phyloP scores from a whole-genome alignment of 1,284 basidiomycete genomes.

The Volvariella volvacea region DNA sequence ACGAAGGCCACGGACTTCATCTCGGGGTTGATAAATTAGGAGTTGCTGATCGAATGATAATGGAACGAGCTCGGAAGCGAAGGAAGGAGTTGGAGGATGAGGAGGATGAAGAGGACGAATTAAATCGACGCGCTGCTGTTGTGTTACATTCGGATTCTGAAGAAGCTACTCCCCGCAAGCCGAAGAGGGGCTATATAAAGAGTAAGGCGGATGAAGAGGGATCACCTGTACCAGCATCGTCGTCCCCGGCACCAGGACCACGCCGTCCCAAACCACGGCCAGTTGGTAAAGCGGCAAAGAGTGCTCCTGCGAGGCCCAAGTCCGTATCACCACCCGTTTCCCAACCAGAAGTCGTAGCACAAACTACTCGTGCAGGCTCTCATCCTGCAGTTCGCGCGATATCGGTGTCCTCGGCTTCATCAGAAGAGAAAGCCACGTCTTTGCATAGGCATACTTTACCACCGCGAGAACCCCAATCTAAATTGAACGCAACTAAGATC shows the following conservation, averaged over 20 bases:
- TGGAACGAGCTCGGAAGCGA: slow-evolving; percentile 56
- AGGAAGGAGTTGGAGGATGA: slow-evolving; percentile 57
- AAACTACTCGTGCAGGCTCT: background rate
- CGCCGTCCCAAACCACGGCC: slow-evolving; percentile 19
- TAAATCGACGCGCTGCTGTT: too few relatives aligned
- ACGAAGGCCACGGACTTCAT: slow-evolving; percentile 20
- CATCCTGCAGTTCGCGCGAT: background rate
- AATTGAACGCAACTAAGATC: too few relatives aligned
- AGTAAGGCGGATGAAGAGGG: slow-evolving; percentile 13
- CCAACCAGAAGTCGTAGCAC: too few relatives aligned
- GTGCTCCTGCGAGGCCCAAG: background rate
- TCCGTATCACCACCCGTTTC: background rate
- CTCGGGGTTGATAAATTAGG: slow-evolving; percentile 23
- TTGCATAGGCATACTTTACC: too few relatives aligned
- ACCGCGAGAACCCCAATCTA: too few relatives aligned
- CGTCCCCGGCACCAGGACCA: background rate
- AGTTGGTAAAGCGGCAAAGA: slow-evolving; percentile 5
- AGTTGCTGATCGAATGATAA: slow-evolving; percentile 53
- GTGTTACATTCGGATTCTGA: slow-evolving; percentile 19
- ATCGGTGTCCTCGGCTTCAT: background rate
- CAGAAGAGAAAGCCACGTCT: too few relatives aligned
- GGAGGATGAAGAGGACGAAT: slow-evolving; percentile 33
- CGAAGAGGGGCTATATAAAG: slow-evolving; percentile 20
- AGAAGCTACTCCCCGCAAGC: slow-evolving; percentile 11
- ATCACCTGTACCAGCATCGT: too few relatives aligned